Evolutionary conservation across 495 filamentous ascomycete genomes (phyloP), one percentile per base, ranked within the genome.

Genomic region (Penicillium taxi): DNA sequence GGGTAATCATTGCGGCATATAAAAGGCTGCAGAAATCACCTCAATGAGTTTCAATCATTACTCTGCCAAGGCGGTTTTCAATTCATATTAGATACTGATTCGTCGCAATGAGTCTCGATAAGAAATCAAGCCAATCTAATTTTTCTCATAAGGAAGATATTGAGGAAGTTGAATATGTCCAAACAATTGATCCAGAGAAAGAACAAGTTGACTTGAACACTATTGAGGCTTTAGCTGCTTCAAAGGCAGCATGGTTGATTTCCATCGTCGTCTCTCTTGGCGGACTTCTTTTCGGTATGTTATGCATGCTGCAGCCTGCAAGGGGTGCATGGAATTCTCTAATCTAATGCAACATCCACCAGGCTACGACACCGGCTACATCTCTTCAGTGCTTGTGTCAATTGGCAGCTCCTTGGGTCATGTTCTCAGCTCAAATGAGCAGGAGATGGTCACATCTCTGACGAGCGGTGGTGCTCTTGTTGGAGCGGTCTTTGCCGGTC

Each of bases 401-500:
- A 42, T 50, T 8, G 25, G 25, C 32, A 18, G 12, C 11, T 42
- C 39, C 2, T 40, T 47, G 8, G 47, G 47, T 8, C 39, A 42
- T 24, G 14, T 23, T 1, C 36, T 50, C n/a, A 50, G 31, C 32
- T 40, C 43, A 0, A 50, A 24, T 14, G 47, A 50, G 21, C 43
- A 46, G 16, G 43, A 50, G 28, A 40, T 50, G 39, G 43, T 50
- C 8, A 50, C 39, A 4, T 46, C 47, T 13, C 21, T 47, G 14
- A 50, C 43, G 11, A 43, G 39, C 22, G 42, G 47, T 7, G 47
- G 47, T 16, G 47, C 47, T 14, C 18, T 50, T 21, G 39, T 74
- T 6, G 73, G 72, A 6, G 54, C 71, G 12, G 57, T 75, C 14
- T 52, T 56, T 23, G 71, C 70, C 29, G 70, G 70, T 22, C 54